phyloP scores from a whole-genome alignment of 2,329 filamentous ascomycete species.

The Didymella pinodella region DNA sequence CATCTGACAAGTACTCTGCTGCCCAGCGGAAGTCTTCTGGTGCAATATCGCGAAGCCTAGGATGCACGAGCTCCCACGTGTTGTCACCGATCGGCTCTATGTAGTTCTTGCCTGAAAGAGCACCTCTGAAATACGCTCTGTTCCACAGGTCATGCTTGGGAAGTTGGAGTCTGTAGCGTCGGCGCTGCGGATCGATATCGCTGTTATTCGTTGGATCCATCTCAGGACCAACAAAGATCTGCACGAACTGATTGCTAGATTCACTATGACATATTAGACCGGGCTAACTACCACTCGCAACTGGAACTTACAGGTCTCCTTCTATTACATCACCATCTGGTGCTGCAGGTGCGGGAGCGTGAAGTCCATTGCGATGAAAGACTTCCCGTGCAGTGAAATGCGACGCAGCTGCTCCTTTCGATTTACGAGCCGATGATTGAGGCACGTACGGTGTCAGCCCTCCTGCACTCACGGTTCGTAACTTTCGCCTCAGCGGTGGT shows the following conservation, averaged over 20 bases:
- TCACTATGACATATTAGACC: conserved; percentile 11
- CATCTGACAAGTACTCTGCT: conserved; percentile 36
- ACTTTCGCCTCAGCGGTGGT: not conserved
- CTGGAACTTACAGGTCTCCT: conserved; percentile 28
- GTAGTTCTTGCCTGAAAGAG: conserved; percentile 15
- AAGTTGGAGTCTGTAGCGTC: conserved; percentile 15
- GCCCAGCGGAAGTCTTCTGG: conserved; percentile 35
- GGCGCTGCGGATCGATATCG: conserved; percentile 25
- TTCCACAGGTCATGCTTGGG: conserved; percentile 23
- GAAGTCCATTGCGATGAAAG: not conserved
- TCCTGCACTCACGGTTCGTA: not conserved
- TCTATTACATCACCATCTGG: conserved; percentile 26
- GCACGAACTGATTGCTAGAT: conserved; percentile 31
- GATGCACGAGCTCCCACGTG: conserved; percentile 30
- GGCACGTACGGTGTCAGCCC: not conserved
- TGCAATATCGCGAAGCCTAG: conserved; percentile 24
- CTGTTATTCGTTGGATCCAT: not conserved
- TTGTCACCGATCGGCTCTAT: conserved; percentile 25
- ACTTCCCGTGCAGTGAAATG: not conserved
- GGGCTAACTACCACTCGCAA: not conserved
- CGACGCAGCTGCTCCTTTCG: not conserved
- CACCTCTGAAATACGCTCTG: conserved; percentile 28
- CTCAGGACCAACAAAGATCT: conserved; percentile 22
- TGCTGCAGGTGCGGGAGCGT: not conserved
- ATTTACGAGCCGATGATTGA: not conserved